Evolutionary conservation across 768 basidiomycete genomes (phyloP).

Genomic region (Cubamyces sp.): DNA sequence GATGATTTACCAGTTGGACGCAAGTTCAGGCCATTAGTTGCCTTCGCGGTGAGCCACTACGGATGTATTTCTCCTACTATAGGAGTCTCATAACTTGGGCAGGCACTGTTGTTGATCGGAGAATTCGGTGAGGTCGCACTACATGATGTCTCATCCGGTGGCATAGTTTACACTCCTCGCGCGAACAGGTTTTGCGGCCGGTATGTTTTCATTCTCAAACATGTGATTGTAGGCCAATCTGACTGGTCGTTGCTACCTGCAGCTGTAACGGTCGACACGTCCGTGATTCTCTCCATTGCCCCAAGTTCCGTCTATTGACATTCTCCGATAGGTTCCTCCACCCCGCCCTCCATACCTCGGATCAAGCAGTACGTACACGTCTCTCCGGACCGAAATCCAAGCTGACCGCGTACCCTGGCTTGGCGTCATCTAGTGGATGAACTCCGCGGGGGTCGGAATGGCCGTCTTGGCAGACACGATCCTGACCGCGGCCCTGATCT

Average conservation of each 20-base stretch:
- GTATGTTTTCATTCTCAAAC: background rate
- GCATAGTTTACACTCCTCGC: too few species aligned
- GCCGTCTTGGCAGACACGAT: constrained; percentile 15
- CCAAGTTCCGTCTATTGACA: background rate
- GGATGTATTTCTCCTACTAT: too few species aligned
- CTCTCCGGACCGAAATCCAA: background rate
- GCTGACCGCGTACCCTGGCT: background rate
- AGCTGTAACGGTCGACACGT: constrained; percentile 12
- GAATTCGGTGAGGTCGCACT: background rate
- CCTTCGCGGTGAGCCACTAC: background rate
- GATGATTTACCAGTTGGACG: background rate
- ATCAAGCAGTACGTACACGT: constrained; percentile 7
- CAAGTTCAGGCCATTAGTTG: background rate
- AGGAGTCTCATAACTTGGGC: background rate
- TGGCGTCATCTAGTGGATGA: constrained; percentile 17
- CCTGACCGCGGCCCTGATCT: constrained; percentile 7
- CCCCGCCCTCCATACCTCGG: constrained; percentile 1
- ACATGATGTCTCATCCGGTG: too few species aligned
- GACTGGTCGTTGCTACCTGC: background rate
- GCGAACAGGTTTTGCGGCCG: background rate
- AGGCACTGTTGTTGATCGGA: background rate
- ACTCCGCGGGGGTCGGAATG: constrained; percentile 15
- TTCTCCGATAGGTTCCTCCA: background rate
- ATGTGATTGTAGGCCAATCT: background rate
- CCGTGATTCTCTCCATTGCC: background rate